These are phyloP conservation scores for Phlyctochytrium bullatum DNA, from an alignment of 192 early-diverging fungal species.

Conservation along the genomic window DNA sequence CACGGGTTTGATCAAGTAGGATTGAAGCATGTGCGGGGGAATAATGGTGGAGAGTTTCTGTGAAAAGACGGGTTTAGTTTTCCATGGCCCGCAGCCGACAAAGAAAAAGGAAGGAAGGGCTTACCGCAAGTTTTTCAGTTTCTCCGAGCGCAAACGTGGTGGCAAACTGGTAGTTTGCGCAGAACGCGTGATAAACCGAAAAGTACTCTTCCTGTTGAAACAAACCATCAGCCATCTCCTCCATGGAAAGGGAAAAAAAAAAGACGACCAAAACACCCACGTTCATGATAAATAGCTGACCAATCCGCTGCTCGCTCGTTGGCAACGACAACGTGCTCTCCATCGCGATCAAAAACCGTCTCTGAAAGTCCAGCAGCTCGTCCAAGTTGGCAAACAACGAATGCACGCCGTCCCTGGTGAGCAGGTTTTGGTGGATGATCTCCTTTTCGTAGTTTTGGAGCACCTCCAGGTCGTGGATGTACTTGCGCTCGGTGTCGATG, in stretches of 20 bases:
- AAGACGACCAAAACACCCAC: constrained; percentile 21
- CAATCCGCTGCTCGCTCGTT: constrained; percentile 83
- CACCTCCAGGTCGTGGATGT: constrained; percentile 85
- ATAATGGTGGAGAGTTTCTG: constrained; percentile 70
- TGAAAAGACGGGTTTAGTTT: too few species aligned
- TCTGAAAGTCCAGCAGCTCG: constrained; percentile 91
- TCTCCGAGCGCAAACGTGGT: constrained; percentile 31
- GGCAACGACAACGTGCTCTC: constrained; percentile 72
- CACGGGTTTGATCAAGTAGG: constrained; percentile 94
- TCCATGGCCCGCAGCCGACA: too few species aligned
- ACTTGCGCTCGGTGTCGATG: constrained; percentile 92
- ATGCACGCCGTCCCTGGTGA: constrained; percentile 76
- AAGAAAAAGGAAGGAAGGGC: not conserved
- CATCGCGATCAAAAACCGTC: constrained; percentile 89
- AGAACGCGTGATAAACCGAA: constrained; percentile 80
- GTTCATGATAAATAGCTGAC: constrained; percentile 77
- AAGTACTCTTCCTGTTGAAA: constrained; percentile 48
- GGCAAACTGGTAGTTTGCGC: constrained; percentile 79
- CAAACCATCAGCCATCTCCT: not conserved
- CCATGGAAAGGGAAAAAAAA: not conserved
- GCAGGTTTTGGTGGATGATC: constrained; percentile 49
- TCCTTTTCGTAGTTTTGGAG: constrained; percentile 52
- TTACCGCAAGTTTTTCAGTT: constrained; percentile 14
- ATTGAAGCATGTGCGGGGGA: constrained; percentile 82
- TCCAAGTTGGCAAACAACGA: constrained; percentile 92